A percentile compares a stretch with the other conserved stretches of the same genome.
These are phyloP conservation scores for Vitis hybrid DNA, from an alignment of 177 flowering plant genomes.

Conservation along the genomic window DNA sequence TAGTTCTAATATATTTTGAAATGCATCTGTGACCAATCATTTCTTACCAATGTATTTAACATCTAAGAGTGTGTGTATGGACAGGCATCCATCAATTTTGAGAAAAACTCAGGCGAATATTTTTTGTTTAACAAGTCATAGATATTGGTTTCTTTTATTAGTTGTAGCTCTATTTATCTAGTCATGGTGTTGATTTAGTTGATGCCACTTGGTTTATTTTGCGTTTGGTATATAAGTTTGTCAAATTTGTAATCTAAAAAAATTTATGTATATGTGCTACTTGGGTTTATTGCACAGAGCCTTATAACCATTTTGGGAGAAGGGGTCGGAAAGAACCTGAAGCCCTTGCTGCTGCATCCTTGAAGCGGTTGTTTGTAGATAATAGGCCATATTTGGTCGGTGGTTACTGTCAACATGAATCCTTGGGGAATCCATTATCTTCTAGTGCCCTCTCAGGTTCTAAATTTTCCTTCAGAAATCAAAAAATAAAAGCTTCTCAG, in stretches of 20 bases:
- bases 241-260: neutral
- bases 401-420: conserved; percentile 59
- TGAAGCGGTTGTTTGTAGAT: conserved; percentile 82
- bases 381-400: conserved; percentile 78
- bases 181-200: neutral
- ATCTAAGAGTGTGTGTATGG: too few species aligned
- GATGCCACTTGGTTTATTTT: neutral
- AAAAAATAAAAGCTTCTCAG: conserved; percentile 34
- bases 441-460: conserved; percentile 36
- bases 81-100: too few species aligned
- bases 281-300: conserved; percentile 48
- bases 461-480: conserved; percentile 36
- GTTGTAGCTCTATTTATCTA: too few species aligned
- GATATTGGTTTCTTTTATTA: too few species aligned
- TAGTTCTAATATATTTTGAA: neutral
- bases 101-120: too few species aligned
- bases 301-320: conserved; percentile 73
- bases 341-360: conserved; percentile 84
- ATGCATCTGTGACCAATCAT: too few species aligned
- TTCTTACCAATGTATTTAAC: too few species aligned
- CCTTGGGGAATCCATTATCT: conserved; percentile 29
- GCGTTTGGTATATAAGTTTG: neutral
- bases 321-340: conserved; percentile 94
- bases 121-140: too few species aligned
- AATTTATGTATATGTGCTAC: neutral